phyloP scores from a whole-genome alignment of 257 asterid species.

The Forsythia suspensa region DNA sequence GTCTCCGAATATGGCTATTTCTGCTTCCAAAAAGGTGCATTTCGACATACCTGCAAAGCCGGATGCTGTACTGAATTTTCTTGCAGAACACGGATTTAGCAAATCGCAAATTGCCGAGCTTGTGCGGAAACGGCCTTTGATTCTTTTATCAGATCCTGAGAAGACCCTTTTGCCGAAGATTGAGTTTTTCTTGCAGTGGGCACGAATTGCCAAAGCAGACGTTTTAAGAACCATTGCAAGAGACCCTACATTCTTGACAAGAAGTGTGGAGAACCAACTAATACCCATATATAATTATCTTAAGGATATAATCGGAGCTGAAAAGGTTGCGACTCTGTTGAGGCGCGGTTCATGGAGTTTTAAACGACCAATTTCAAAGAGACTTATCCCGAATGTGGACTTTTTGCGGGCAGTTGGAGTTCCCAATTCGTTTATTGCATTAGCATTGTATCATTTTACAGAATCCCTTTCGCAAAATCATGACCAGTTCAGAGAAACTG shows the following conservation, averaged over 20 bases:
- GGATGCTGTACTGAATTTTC: slow-evolving; percentile 20
- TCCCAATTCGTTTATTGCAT: slow-evolving; percentile 1
- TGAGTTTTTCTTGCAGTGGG: slow-evolving; percentile 13
- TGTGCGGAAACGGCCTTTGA: slow-evolving; percentile 15
- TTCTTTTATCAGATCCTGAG: slow-evolving; percentile 19
- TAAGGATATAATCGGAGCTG: slow-evolving; percentile 1
- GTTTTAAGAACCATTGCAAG: not conserved
- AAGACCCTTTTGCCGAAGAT: slow-evolving; percentile 29
- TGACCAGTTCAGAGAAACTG: not conserved
- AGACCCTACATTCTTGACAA: not conserved
- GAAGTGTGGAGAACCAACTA: slow-evolving; percentile 19
- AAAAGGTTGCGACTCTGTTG: not conserved
- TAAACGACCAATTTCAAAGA: not conserved
- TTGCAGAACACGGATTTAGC: slow-evolving; percentile 20
- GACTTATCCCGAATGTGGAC: slow-evolving; percentile 8
- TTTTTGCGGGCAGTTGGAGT: slow-evolving; percentile 10
- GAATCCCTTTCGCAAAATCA: not conserved
- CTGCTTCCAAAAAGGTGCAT: slow-evolving; percentile 20
- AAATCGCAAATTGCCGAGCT: slow-evolving; percentile 11
- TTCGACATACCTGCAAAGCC: slow-evolving; percentile 18
- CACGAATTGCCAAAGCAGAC: not conserved
- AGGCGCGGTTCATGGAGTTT: not conserved
- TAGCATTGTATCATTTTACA: not conserved
- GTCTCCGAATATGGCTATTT: slow-evolving; percentile 21
- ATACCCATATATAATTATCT: slow-evolving; percentile 9